Conservation (phyloP, 2,329 filamentous ascomycete genomes). For the Neoarthrinium moseri region DNA sequence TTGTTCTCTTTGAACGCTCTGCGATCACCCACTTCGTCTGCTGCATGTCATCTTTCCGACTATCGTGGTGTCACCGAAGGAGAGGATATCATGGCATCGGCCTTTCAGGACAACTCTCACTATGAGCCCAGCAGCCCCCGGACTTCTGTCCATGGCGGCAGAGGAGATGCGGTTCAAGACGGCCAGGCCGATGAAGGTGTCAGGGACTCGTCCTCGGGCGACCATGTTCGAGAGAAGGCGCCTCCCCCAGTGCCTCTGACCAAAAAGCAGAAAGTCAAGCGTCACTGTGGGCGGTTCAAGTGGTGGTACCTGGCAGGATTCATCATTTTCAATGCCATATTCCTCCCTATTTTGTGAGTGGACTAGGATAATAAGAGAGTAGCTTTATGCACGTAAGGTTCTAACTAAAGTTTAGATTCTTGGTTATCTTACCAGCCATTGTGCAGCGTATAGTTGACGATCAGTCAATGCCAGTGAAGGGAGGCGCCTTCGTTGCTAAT, state of each 20-base stretch:
- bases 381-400: no score
- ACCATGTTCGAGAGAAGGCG: constrained; percentile 27
- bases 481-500: constrained; percentile 32
- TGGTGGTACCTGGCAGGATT: constrained; percentile 41
- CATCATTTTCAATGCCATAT: constrained; percentile 40
- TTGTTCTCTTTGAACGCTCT: no score
- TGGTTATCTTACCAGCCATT: constrained; percentile 44
- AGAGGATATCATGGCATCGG: constrained; percentile 23
- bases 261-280: constrained; percentile 36
- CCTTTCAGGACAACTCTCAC: constrained; percentile 25
- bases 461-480: constrained; percentile 36
- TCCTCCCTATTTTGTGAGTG: constrained; percentile 45
- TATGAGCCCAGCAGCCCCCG: constrained; percentile 21
- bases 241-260: constrained; percentile 19
- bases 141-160: constrained; percentile 13
- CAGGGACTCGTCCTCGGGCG: constrained; percentile 21
- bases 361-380: no score
- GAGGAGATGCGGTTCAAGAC: constrained; percentile 18
- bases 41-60: no score
- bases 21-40: no score
- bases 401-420: no score
- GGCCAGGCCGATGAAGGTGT: constrained; percentile 12
- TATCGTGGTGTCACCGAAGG: constrained; percentile 14
- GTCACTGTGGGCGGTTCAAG: constrained; percentile 41
- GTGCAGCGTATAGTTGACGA: constrained; percentile 41